Evolutionary conservation across 2,329 filamentous ascomycete genomes (phyloP).

Genomic region (Pestalotiopsis sp.): DNA sequence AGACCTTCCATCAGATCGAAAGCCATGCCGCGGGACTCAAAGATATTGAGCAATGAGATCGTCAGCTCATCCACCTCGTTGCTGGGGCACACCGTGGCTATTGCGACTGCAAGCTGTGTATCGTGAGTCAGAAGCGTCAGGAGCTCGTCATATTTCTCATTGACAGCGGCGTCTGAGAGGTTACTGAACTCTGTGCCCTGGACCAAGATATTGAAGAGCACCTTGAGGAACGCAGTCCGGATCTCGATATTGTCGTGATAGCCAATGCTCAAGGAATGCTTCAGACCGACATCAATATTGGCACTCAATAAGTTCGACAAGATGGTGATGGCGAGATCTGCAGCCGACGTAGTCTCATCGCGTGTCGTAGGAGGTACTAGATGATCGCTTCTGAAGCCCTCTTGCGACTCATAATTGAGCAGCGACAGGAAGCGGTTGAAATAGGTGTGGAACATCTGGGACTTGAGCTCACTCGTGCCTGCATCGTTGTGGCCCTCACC

Average conservation of each 20-base stretch:
- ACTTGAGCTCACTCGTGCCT: constrained; percentile 67
- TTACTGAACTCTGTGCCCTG: constrained; percentile 72
- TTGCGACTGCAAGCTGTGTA: constrained; percentile 61
- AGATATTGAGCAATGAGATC: constrained; percentile 68
- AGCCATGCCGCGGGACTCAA: constrained; percentile 63
- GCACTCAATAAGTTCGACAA: constrained; percentile 69
- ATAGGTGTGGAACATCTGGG: constrained; percentile 70
- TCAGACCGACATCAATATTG: constrained; percentile 70
- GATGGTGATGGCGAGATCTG: constrained; percentile 66
- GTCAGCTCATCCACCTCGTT: constrained; percentile 69
- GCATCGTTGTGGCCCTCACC: constrained; percentile 66
- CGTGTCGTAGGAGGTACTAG: constrained; percentile 37
- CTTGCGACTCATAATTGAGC: constrained; percentile 56
- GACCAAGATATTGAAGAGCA: constrained; percentile 69
- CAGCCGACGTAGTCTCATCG: constrained; percentile 55
- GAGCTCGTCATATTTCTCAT: constrained; percentile 67
- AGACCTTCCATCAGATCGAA: constrained; percentile 65
- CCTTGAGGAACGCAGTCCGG: constrained; percentile 68
- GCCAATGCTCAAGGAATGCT: constrained; percentile 68
- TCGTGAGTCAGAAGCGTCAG: constrained; percentile 64
- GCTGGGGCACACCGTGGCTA: constrained; percentile 66
- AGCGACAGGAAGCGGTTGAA: constrained; percentile 70
- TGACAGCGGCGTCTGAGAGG: constrained; percentile 65
- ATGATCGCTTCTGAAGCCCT: constrained; percentile 43
- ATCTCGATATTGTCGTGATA: constrained; percentile 72